Evolutionary conservation across 2,329 filamentous ascomycete species (phyloP), one percentile per base, ranked within the genome.

Genomic region (Karstenula rhodostoma): DNA sequence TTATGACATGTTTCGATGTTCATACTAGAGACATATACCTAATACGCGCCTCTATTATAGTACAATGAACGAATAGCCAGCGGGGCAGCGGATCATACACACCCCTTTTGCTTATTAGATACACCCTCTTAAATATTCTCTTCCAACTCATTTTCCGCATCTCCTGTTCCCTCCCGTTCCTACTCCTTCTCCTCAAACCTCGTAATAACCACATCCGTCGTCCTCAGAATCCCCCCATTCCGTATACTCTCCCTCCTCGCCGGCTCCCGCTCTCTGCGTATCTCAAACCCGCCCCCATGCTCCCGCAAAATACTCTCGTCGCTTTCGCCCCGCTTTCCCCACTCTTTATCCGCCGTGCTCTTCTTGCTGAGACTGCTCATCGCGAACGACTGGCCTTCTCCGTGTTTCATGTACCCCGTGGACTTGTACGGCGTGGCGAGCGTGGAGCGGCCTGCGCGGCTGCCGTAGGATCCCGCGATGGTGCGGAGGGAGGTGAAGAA

Each of bases 401-500:
- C 49, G 6, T 67, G 65, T 32, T 61, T 66, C 5, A 64, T 27
- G 33, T 70, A 70, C 10, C 69, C 69, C 7, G 59, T 68, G 1
- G 69, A 63, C 25, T 59, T 67, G 33, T 66, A 67, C 2, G 63
- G 62, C 10, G 59, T 54, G 23, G 49, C 56, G 44, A 66, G 60
- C 49, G 53, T 52, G 27, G 58, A 51, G 13, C 35, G 27, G 9
- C 17, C 9, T 12, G 13, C 59, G n/a, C 63, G 59, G 17, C 37
- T 56, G 27, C 61, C 63, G 23, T 65, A 63, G 43, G 60, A 64
- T 8, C n/a, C 27, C 6, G 63, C 67, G 8, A 71, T 57, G 71
- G 66, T 63, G 37, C 67, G 64, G 15, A 72, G 48, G 10, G 56
- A 51, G 52, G 64, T 66, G 60, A 72, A 71, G 59, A 68, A 67